Conservation (phyloP, 2,329 filamentous ascomycete species). For the Cadophora sp. region DNA sequence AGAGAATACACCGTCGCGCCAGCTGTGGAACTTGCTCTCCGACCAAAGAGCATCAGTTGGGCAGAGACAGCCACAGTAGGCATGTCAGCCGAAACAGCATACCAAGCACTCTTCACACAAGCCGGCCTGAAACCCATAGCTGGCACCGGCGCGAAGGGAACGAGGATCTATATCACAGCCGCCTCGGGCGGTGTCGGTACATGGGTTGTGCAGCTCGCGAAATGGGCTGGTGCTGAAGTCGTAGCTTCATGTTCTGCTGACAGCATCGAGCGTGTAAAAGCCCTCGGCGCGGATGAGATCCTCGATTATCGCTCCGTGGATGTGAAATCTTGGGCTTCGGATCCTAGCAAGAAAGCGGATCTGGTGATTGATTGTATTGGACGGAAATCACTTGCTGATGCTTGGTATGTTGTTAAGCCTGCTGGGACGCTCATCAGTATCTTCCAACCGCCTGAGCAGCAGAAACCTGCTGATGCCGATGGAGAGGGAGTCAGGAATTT, state of each 20-base stretch:
- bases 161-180: conserved; percentile 52
- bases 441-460: conserved; percentile 46
- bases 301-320: conserved; percentile 46
- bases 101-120: conserved; percentile 53
- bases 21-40: conserved; percentile 48
- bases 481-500: conserved; percentile 41
- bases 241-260: conserved; percentile 49
- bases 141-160: conserved; percentile 41
- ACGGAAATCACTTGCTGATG: conserved; percentile 48
- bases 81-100: conserved; percentile 51
- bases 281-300: conserved; percentile 50
- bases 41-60: conserved; percentile 47
- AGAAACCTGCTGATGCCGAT: conserved; percentile 42
- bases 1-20: conserved; percentile 48
- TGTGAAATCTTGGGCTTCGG: conserved; percentile 46
- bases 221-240: conserved; percentile 48
- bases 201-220: conserved; percentile 52
- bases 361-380: conserved; percentile 54
- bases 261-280: conserved; percentile 49
- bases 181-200: conserved; percentile 53
- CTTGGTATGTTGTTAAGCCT: conserved; percentile 51
- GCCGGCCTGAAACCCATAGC: conserved; percentile 39
- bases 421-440: conserved; percentile 50
- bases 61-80: conserved; percentile 49
- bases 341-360: conserved; percentile 47